Conservation (phyloP, 208 protist species). For the Tritrichomonas foetus region DNA sequence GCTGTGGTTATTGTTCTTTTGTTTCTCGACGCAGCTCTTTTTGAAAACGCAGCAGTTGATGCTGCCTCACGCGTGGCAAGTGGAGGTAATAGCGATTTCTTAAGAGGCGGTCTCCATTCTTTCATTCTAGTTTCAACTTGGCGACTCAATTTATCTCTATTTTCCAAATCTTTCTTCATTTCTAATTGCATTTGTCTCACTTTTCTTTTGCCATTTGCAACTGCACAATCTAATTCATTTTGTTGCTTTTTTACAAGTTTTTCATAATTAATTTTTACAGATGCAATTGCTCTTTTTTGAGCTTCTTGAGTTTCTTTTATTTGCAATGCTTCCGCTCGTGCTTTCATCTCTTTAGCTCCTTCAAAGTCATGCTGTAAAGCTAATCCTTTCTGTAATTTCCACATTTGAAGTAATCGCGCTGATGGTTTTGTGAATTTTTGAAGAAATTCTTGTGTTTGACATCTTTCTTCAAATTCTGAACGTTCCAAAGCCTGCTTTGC, state of each 20-base stretch:
- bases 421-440: background rate
- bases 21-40: no score
- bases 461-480: background rate
- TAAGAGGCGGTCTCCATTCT: no score
- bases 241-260: background rate
- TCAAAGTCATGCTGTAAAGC: background rate
- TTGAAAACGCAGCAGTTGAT: no score
- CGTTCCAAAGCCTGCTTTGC: background rate
- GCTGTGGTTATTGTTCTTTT: no score
- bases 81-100: no score
- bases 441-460: background rate
- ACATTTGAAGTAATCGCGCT: background rate
- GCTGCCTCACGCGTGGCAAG: no score
- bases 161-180: background rate
- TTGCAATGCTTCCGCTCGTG: background rate
- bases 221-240: background rate
- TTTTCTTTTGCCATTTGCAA: background rate
- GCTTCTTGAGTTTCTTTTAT: background rate
- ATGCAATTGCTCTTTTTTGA: background rate
- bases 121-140: no score
- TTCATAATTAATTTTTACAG: background rate
- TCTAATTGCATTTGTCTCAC: background rate
- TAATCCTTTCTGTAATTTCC: background rate
- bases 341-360: background rate
- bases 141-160: no score